These are phyloP conservation scores for Colletotrichum musicola DNA, from an alignment of 2,329 filamentous ascomycete species.

Conservation along the genomic window DNA sequence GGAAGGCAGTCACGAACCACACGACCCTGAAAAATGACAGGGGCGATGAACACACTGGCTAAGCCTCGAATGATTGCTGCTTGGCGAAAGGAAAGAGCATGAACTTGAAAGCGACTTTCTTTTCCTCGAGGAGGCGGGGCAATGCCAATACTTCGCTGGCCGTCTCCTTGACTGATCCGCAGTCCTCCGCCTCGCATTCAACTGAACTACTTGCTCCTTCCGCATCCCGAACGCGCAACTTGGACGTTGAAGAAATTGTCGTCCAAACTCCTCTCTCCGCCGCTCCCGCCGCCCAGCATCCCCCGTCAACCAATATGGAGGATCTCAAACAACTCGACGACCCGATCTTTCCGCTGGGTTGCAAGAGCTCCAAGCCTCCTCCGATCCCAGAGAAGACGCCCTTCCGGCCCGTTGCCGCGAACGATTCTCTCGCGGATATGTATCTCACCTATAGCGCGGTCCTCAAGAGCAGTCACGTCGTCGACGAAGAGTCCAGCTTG, in stretches of 20 bases:
- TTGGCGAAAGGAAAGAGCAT: too few relatives aligned
- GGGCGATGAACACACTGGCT: too few relatives aligned
- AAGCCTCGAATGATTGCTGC: too few relatives aligned
- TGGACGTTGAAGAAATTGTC: not conserved
- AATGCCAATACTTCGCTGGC: too few relatives aligned
- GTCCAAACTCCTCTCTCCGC: conserved; percentile 18
- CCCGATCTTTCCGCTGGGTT: not conserved
- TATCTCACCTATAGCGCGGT: not conserved
- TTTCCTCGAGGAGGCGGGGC: too few relatives aligned
- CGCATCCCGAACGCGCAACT: not conserved
- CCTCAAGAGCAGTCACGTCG: not conserved
- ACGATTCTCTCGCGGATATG: not conserved
- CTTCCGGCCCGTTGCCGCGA: not conserved
- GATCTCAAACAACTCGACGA: conserved; percentile 24
- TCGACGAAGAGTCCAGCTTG: not conserved
- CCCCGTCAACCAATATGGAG: conserved; percentile 35
- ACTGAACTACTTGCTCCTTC: too few relatives aligned
- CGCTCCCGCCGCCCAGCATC: conserved; percentile 6
- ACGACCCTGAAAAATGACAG: too few relatives aligned
- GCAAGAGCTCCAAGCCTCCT: conserved; percentile 4
- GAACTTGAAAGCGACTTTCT: too few relatives aligned
- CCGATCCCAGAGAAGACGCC: conserved; percentile 11
- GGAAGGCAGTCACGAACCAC: too few relatives aligned
- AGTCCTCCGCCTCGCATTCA: too few relatives aligned
- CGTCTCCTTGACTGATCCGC: too few relatives aligned